Conservation (phyloP, 2,329 filamentous ascomycete species). For the Botrytis fragariae region DNA sequence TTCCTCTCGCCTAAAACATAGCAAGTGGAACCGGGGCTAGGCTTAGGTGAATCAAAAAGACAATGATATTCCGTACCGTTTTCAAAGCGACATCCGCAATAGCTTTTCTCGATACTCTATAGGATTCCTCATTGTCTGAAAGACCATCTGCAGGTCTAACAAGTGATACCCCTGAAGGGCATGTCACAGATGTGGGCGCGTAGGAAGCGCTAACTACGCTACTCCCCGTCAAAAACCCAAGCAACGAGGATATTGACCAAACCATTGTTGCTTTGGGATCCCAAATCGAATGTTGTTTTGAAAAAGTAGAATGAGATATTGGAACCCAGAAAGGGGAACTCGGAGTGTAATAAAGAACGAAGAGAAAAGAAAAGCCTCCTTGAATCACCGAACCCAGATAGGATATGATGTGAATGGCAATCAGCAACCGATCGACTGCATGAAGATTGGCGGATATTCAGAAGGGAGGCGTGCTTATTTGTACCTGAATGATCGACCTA, state of each 20-base stretch:
- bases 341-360: background rate
- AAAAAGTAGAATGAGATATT: background rate
- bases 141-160: conserved; percentile 42
- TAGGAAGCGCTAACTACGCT: conserved; percentile 30
- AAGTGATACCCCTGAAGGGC: conserved; percentile 40
- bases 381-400: background rate
- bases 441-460: background rate
- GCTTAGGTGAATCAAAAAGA: background rate
- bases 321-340: background rate
- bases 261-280: conserved; percentile 21
- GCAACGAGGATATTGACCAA: conserved; percentile 17
- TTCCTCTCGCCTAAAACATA: background rate
- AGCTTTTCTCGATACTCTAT: conserved; percentile 41
- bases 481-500: conserved; percentile 5
- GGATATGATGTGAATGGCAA: background rate
- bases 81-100: conserved; percentile 42
- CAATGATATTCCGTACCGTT: conserved; percentile 19
- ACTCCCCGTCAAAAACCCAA: conserved; percentile 21
- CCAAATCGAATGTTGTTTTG: background rate
- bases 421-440: background rate
- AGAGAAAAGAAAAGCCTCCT: background rate
- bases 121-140: conserved; percentile 41
- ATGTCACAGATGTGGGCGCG: conserved; percentile 40
- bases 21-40: background rate
- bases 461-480: conserved; percentile 1